Evolutionary conservation across 1,284 basidiomycete species (phyloP), one percentile per base, ranked within the genome.

Genomic region (Cerioporus squamosus): DNA sequence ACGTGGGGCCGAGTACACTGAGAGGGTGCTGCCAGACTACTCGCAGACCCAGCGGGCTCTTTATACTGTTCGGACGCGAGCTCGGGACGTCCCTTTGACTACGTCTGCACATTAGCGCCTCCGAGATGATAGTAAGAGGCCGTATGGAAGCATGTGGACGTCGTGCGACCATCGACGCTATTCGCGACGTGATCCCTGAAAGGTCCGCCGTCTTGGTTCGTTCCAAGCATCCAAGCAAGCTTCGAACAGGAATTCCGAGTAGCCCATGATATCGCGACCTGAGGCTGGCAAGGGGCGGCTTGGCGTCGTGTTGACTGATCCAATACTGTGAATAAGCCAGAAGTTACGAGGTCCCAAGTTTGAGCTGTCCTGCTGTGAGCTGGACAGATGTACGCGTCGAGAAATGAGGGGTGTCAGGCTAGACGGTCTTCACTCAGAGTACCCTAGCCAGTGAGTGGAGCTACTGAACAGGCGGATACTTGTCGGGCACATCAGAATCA

Each of bases 81-180:
- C 38, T 18, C 31, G 17, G 22, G 23, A 17, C 3, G 7, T 8
- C 15, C 20, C 45, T 17, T 38, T 33, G 45, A 49, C 36, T 44
- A 56, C 54, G 44, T 24, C 31, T 33, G 3, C 50, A 20, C 20
- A 38, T 36, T 31, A 42, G 40, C 40, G 40, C 40, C n/a, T 5
- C 14, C 20, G 20, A 44, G 33, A 20, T 31, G 53, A 48, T 47
- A 47, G 24, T 36, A 10, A 15, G 33, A 12, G 9, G 3, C 33
- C n/a, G 48, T 42, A 14, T 31, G 45, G 55, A 57, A 50, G 55
- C 59, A 63, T 49, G 50, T 39, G 58, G 62, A 36, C 33, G 33
- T 33, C 55, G 61, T 60, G 58, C 26, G 61, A 63, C 52, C 49
- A 44, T 23, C 55, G 46, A 39, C 40, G 40, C 51, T 44, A 62